Conservation (phyloP, 768 basidiomycete species). For the Russula sp. region DNA sequence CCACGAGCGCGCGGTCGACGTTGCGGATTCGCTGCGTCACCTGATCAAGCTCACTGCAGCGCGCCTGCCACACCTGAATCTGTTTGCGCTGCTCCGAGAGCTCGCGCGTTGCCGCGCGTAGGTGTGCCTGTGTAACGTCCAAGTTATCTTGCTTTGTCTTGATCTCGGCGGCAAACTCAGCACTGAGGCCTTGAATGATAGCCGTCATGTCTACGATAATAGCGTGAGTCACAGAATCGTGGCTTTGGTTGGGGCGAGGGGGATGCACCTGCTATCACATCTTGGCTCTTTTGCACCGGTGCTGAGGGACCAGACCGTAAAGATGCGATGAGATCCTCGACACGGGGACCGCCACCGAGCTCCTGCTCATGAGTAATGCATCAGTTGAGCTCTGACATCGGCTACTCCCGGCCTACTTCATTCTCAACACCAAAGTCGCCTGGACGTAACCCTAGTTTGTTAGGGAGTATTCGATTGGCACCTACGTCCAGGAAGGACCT, state of each 20-base stretch:
- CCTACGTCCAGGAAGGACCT: constrained; percentile 85
- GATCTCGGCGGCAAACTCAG: constrained; percentile 79
- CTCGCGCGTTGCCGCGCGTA: constrained; percentile 84
- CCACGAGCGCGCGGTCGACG: constrained; percentile 67
- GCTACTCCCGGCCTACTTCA: constrained; percentile 49
- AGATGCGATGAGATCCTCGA: constrained; percentile 75
- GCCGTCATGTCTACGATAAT: constrained; percentile 62
- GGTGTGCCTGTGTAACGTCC: constrained; percentile 80
- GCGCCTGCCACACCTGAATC: constrained; percentile 66
- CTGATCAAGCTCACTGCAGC: constrained; percentile 75
- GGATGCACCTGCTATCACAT: constrained; percentile 66
- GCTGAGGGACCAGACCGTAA: constrained; percentile 66
- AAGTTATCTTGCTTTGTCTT: constrained; percentile 81
- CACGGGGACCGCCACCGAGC: constrained; percentile 58
- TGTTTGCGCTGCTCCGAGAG: constrained; percentile 87
- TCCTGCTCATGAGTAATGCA: constrained; percentile 43
- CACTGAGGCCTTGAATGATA: constrained; percentile 73
- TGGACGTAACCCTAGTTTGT: constrained; percentile 89
- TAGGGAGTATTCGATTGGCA: constrained; percentile 81
- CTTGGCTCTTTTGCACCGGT: constrained; percentile 83
- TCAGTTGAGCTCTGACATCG: constrained; percentile 10
- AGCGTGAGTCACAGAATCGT: constrained; percentile 16
- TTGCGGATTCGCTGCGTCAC: constrained; percentile 77
- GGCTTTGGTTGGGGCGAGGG: constrained; percentile 1
- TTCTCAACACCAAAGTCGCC: constrained; percentile 94